These are phyloP conservation scores for Kazachstania kunashirensis DNA, from an alignment of 805 yeast genomes.

Conservation along the genomic window DNA sequence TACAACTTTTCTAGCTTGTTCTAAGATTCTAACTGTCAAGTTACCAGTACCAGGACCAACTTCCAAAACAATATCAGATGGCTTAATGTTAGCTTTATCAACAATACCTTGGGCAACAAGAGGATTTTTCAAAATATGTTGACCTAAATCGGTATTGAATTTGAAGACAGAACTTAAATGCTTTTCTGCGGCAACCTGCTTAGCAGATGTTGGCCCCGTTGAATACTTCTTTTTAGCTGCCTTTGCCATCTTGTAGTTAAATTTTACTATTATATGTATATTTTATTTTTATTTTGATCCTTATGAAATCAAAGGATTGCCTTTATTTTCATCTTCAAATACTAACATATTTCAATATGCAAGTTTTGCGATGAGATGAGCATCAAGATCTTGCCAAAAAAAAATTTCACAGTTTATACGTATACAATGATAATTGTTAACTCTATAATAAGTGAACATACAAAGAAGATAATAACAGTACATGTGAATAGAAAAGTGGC, in stretches of 20 bases:
- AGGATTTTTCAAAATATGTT: constrained; percentile 93
- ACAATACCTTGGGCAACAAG: constrained; percentile 96
- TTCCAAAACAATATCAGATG: constrained; percentile 87
- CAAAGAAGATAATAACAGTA: too few species aligned
- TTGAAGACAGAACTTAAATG: constrained; percentile 75
- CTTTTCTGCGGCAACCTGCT: constrained; percentile 58
- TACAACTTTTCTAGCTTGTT: constrained; percentile 85
- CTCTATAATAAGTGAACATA: too few species aligned
- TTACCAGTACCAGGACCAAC: constrained; percentile 99
- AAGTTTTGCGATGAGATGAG: constrained; percentile 5
- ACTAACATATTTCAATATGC: not conserved
- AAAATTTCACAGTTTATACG: too few species aligned
- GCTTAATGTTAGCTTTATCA: constrained; percentile 87
- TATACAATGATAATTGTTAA: too few species aligned
- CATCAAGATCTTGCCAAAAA: too few species aligned
- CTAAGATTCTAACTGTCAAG: constrained; percentile 83
- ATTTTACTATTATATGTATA: too few species aligned
- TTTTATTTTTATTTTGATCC: too few species aligned
- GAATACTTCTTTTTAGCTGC: constrained; percentile 56
- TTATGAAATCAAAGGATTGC: too few species aligned
- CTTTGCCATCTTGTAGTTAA: constrained; percentile 42
- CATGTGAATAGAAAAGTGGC: too few species aligned
- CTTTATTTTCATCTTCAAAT: too few species aligned
- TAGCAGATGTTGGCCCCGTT: constrained; percentile 38
- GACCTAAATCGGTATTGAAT: constrained; percentile 94